These are phyloP conservation scores for Artemisia argyi DNA, from an alignment of 129 eudicot species.

Conservation along the genomic window DNA sequence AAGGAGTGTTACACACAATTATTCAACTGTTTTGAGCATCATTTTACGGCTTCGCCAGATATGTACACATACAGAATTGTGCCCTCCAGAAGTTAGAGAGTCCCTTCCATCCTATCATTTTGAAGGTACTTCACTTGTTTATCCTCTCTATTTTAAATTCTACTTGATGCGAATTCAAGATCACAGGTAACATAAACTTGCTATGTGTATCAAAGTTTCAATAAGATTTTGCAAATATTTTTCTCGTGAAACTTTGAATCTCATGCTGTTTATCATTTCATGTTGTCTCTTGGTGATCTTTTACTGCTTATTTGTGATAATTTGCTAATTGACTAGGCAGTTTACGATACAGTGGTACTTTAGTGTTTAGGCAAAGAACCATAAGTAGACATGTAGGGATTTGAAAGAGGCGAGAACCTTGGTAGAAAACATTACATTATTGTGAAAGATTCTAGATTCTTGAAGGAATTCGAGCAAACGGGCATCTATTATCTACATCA, in stretches of 20 bases:
- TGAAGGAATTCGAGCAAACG: too few species aligned
- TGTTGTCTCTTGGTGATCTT: too few species aligned
- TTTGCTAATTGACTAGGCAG: too few species aligned
- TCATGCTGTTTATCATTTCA: too few species aligned
- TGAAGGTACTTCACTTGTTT: conserved; percentile 51
- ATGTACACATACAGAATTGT: conserved; percentile 69
- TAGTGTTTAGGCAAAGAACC: neutral
- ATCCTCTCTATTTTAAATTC: neutral
- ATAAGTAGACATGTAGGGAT: neutral
- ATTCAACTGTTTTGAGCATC: conserved; percentile 70
- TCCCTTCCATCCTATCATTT: conserved; percentile 53
- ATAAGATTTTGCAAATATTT: too few species aligned
- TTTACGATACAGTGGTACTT: neutral
- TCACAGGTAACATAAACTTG: neutral
- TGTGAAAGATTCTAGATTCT: neutral
- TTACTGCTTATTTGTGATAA: too few species aligned
- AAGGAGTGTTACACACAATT: conserved; percentile 53
- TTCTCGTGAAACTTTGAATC: too few species aligned
- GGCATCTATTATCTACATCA: too few species aligned
- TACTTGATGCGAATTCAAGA: neutral
- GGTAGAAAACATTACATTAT: neutral
- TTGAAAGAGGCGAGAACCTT: neutral
- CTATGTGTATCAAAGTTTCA: neutral
- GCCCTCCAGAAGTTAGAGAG: conserved; percentile 62
- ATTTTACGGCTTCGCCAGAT: conserved; percentile 86